These are phyloP conservation scores for Eucalyptus marginata DNA, from an alignment of 345 rosid genomes.

Conservation along the genomic window DNA sequence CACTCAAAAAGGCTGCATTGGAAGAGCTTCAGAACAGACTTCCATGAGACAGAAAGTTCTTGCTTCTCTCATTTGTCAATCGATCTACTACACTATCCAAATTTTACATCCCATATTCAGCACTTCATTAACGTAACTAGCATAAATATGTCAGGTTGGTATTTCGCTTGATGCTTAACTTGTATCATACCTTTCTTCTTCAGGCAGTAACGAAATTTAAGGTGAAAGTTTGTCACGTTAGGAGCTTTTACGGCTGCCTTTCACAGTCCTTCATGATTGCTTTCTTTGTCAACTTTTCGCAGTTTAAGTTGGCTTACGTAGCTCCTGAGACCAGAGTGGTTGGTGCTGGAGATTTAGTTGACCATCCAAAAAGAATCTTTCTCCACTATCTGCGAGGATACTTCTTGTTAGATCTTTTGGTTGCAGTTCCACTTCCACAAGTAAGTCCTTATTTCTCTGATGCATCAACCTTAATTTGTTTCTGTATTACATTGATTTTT, in stretches of 20 bases:
- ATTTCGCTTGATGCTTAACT: background rate
- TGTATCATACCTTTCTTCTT: background rate
- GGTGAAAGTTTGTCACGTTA: background rate
- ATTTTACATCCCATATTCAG: background rate
- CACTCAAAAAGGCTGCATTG: background rate
- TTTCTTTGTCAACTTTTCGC: constrained; percentile 6
- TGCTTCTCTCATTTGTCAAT: background rate
- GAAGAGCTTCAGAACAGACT: background rate
- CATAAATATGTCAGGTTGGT: background rate
- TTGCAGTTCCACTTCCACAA: constrained; percentile 75
- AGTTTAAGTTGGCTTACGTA: constrained; percentile 84
- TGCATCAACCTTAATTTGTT: background rate
- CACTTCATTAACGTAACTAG: background rate
- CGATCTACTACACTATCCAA: background rate
- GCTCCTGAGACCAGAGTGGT: constrained; percentile 73
- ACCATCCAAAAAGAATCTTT: constrained; percentile 69
- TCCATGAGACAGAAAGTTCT: background rate
- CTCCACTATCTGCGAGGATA: constrained; percentile 40
- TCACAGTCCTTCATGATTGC: background rate
- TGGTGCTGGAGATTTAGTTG: constrained; percentile 91
- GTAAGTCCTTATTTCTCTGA: constrained; percentile 19
- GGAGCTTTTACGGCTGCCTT: background rate
- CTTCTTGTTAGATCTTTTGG: constrained; percentile 48
- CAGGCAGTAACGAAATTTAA: background rate
- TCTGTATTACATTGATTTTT: background rate